Percentiles rank a stretch among this genome's conserved stretches.
Evolutionary conservation across 441 rosid genomes (phyloP).

Genomic region (Populus trichocarpa): DNA sequence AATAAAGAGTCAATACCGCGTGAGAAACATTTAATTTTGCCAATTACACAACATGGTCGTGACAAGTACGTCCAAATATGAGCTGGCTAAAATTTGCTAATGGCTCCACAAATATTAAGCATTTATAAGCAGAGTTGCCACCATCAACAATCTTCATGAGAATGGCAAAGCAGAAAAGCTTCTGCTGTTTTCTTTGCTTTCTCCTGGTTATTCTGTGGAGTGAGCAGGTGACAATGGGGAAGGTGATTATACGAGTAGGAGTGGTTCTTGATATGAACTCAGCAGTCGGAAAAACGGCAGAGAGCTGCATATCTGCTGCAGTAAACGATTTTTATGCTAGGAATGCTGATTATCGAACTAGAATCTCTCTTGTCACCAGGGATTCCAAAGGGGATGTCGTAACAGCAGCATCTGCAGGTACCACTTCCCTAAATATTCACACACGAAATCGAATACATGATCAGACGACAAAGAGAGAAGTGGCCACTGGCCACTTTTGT

Average conservation of each 20-base stretch:
- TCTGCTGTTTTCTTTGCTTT: background rate
- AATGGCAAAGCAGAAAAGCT: background rate
- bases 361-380: constrained; percentile 19
- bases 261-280: constrained; percentile 32
- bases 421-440: too few relatives aligned
- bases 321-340: constrained; percentile 28
- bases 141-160: background rate
- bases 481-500: too few relatives aligned
- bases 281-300: constrained; percentile 24
- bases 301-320: constrained; percentile 26
- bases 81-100: too few relatives aligned
- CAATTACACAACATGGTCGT: too few relatives aligned
- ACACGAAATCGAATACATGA: too few relatives aligned
- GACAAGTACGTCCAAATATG: too few relatives aligned
- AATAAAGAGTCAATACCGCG: too few relatives aligned
- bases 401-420: constrained; percentile 6
- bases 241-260: constrained; percentile 14
- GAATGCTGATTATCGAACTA: constrained; percentile 25
- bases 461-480: too few relatives aligned
- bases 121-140: too few relatives aligned
- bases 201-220: background rate
- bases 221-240: background rate
- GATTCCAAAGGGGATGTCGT: constrained; percentile 30
- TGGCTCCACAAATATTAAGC: too few relatives aligned
- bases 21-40: too few relatives aligned